Evolutionary conservation across 306 rosid genomes (phyloP).

Genomic region (Lotus japonicus): DNA sequence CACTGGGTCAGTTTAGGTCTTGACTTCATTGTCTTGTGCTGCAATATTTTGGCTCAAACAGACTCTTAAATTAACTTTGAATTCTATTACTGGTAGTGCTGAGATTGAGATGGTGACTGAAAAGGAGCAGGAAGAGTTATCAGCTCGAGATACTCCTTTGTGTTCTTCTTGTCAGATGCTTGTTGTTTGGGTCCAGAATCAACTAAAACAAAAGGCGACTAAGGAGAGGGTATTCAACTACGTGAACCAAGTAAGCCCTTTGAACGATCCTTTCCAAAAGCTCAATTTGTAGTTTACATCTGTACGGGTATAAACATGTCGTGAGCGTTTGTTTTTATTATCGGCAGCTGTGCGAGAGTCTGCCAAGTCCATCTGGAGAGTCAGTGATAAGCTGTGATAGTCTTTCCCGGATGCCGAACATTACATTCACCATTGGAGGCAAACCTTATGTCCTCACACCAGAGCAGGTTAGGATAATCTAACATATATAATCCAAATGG

Average conservation of each 20-base stretch:
- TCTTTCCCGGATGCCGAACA: conserved; percentile 58
- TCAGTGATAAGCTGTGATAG: conserved; percentile 50
- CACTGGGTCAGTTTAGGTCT: neutral
- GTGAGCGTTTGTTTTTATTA: conserved; percentile 14
- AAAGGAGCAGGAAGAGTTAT: conserved; percentile 25
- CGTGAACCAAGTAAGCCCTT: conserved; percentile 46
- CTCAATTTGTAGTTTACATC: neutral
- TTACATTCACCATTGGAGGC: conserved; percentile 59
- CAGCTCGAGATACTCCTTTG: conserved; percentile 37
- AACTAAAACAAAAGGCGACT: conserved; percentile 48
- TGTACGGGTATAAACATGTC: neutral
- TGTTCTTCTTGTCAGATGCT: conserved; percentile 77
- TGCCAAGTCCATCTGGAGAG: conserved; percentile 77
- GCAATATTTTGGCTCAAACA: neutral
- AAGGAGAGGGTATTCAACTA: conserved; percentile 67
- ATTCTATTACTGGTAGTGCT: conserved; percentile 29
- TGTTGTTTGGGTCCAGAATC: conserved; percentile 75
- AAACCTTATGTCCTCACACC: conserved; percentile 62
- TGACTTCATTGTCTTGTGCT: neutral
- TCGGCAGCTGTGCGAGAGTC: conserved; percentile 64
- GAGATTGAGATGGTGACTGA: conserved; percentile 63
- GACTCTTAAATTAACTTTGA: neutral
- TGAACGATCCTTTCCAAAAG: neutral
- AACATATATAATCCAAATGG: neutral
- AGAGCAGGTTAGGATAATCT: conserved; percentile 50